Evolutionary conservation across 2,329 filamentous ascomycete species (phyloP), one percentile per base, ranked within the genome.

Genomic region (Colletotrichum sp.): DNA sequence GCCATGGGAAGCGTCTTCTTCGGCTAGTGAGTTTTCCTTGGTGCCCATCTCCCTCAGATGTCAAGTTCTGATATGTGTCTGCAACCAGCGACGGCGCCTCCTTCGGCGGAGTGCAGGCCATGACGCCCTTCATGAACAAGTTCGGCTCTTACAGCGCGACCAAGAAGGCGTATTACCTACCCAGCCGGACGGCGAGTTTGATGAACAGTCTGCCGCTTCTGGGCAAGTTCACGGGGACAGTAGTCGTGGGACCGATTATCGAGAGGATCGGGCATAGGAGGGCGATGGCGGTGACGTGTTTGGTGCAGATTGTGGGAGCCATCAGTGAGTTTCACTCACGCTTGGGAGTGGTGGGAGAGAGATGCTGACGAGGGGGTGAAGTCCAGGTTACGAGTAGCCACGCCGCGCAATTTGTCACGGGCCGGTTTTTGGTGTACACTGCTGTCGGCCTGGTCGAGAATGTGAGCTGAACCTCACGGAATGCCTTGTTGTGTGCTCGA

Each of bases 11-110:
- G 52, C 52, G 52, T 56, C 52, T 56, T 56, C 24, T 56, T 56
- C 52, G 52, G 52, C 52, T 56, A 56, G 52, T 56, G 15, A 15
- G 52, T 32, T 8, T 55, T 6, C 6, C 12, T 52, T 2, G 43
- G 1, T 21, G n/a, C 8, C 3, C 34, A 1, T 15, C 2, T 8
- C 1, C 36, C 15, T 5, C 6, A 26, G 21, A 26, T 15, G 2
- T 26, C 15, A 12, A 26, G 3, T 0, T 26, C 24, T 24, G 24
- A 24, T 28, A 1, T 4, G 12, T 56, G 21, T 18, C 2, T 3
- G 3, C 52, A 0, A 16, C 21, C 24, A 56, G 52, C 52, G 52
- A 56, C 24, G 52, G 52, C 7, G 52, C 52, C 21, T 56, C 52
- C 0, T 56, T 56, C 24, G 52, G 52, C 7, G 52, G 52, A 18